Evolutionary conservation across 768 basidiomycete genomes (phyloP).

Genomic region (Boletellus ananas): DNA sequence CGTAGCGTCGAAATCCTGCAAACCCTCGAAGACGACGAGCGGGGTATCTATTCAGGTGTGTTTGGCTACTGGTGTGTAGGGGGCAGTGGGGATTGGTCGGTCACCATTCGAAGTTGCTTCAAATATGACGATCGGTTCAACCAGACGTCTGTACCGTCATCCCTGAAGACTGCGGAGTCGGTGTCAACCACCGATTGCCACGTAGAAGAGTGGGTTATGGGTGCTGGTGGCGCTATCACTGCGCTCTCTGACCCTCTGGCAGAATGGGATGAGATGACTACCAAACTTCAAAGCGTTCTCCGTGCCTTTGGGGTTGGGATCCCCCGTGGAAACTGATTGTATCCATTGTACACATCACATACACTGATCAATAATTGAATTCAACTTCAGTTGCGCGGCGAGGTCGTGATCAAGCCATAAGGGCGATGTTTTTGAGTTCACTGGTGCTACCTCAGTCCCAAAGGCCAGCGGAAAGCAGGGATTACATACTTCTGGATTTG

Average conservation of each 20-base stretch:
- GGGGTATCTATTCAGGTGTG: conserved; percentile 87
- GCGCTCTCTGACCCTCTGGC: conserved; percentile 79
- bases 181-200: conserved; percentile 10
- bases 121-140: conserved; percentile 48
- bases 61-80: conserved; percentile 91
- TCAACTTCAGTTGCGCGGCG: conserved; percentile 32
- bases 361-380: conserved; percentile 23
- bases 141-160: conserved; percentile 9
- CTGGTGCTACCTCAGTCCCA: conserved; percentile 35
- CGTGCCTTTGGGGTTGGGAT: conserved; percentile 50
- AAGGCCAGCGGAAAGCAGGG: not conserved
- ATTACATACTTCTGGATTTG: conserved; percentile 74
- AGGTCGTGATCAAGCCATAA: conserved; percentile 56
- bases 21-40: conserved; percentile 63
- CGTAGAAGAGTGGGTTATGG: conserved; percentile 67
- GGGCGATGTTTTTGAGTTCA: conserved; percentile 76
- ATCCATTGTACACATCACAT: not conserved
- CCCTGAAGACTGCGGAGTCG: conserved; percentile 5
- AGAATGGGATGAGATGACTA: conserved; percentile 93
- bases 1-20: conserved; percentile 89
- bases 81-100: conserved; percentile 89
- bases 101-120: conserved; percentile 91
- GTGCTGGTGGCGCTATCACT: conserved; percentile 96
- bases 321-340: conserved; percentile 20
- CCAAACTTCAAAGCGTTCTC: conserved; percentile 80